Conservation (phyloP, 2,329 filamentous ascomycete species). For the Septoria linicola region DNA sequence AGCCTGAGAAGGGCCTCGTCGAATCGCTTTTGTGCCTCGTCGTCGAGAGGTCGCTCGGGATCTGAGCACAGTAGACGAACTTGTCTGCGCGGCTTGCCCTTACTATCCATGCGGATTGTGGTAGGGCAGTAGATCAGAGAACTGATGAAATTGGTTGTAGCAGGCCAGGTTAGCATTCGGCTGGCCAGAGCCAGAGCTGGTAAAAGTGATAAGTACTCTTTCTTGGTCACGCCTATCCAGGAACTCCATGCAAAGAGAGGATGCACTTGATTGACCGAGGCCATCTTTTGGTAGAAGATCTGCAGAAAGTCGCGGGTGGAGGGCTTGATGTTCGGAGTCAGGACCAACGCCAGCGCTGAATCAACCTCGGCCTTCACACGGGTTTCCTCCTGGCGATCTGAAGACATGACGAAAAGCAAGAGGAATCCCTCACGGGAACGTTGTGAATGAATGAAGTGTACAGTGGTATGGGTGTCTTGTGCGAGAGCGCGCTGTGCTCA, state of each 20-base stretch:
- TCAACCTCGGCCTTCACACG: no score
- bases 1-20: constrained; percentile 3
- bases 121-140: constrained; percentile 6
- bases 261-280: neutral
- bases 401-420: no score
- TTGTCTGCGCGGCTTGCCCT: neutral
- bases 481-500: no score
- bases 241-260: constrained; percentile 1
- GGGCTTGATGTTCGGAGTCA: no score
- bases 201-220: constrained; percentile 5
- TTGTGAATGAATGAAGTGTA: no score
- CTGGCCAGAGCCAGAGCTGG: constrained; percentile 4
- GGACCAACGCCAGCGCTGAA: no score
- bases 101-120: constrained; percentile 2
- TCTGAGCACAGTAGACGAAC: constrained; percentile 4
- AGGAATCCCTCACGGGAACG: no score
- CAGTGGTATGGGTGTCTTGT: no score
- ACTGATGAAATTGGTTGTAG: constrained; percentile 5
- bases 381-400: no score
- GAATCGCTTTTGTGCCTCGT: neutral
- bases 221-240: neutral
- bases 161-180: neutral
- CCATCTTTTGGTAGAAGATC: no score
- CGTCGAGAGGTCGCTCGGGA: neutral
- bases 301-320: no score